Evolutionary conservation across 2,329 filamentous ascomycete species (phyloP).

Genomic region (Penicillium sp.): DNA sequence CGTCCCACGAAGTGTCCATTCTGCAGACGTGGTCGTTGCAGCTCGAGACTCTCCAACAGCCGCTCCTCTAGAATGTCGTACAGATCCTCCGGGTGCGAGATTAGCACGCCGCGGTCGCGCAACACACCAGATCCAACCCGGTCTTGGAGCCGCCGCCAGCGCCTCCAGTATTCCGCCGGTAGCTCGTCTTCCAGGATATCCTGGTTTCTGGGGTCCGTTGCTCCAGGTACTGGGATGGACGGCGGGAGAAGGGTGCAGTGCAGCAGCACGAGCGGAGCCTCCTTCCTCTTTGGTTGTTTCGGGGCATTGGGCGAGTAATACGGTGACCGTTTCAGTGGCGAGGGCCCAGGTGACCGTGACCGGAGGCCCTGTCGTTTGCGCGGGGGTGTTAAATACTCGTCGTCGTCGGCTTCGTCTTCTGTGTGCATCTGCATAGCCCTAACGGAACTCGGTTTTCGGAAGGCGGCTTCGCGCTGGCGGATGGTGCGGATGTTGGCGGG

Average conservation of each 20-base stretch:
- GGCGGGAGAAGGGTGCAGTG: slow-evolving; percentile 59
- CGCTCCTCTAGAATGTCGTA: slow-evolving; percentile 63
- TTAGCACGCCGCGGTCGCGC: slow-evolving; percentile 57
- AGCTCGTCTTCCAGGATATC: slow-evolving; percentile 51
- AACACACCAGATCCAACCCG: slow-evolving; percentile 53
- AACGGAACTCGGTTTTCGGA: slow-evolving; percentile 47
- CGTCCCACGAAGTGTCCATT: slow-evolving; percentile 56
- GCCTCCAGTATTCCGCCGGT: slow-evolving; percentile 44
- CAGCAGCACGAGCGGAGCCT: slow-evolving; percentile 58
- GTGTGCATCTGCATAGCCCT: slow-evolving; percentile 45
- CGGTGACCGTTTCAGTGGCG: slow-evolving; percentile 33
- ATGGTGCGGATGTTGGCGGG: slow-evolving; percentile 26
- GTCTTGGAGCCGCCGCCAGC: slow-evolving; percentile 54
- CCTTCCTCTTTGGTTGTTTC: slow-evolving; percentile 39
- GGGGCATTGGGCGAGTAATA: slow-evolving; percentile 34
- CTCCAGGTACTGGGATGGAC: slow-evolving; percentile 47
- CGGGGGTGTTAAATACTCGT: slow-evolving; percentile 39
- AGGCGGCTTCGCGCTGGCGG: slow-evolving; percentile 36
- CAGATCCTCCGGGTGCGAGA: slow-evolving; percentile 61
- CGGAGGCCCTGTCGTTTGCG: slow-evolving; percentile 31
- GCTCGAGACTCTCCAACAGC: slow-evolving; percentile 58
- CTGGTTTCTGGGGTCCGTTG: slow-evolving; percentile 32
- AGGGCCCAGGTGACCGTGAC: slow-evolving; percentile 35
- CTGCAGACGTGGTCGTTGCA: slow-evolving; percentile 54
- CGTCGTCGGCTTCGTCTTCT: slow-evolving; percentile 40